A percentile compares a stretch with the other conserved stretches of the same genome.
Conservation (phyloP, 2,329 filamentous ascomycete species). For the Grosmannia clavigera region DNA sequence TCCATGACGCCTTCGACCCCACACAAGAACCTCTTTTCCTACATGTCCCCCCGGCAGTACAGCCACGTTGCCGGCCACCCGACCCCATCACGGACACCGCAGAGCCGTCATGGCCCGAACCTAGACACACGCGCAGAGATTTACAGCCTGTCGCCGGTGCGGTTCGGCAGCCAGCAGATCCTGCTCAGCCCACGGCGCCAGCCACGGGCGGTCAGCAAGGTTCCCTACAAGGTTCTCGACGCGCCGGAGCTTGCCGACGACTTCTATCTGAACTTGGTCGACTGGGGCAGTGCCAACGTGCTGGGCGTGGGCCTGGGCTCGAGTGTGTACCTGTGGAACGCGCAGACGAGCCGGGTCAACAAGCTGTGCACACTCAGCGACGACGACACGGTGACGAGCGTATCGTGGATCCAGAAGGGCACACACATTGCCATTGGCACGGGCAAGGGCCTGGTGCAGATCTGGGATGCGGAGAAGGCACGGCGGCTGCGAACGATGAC, state of each 20-base stretch:
- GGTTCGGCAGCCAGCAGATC: constrained; percentile 86
- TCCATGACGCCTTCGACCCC: constrained; percentile 85
- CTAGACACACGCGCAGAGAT: constrained; percentile 83
- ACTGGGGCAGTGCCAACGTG: constrained; percentile 94
- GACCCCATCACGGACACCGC: constrained; percentile 79
- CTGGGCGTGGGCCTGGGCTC: constrained; percentile 85
- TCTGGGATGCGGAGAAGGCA: constrained; percentile 88
- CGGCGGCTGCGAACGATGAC: constrained; percentile 90
- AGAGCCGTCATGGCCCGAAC: constrained; percentile 77
- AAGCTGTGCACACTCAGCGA: constrained; percentile 70
- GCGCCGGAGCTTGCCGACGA: constrained; percentile 93
- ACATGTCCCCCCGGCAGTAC: constrained; percentile 64
- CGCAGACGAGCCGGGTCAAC: constrained; percentile 77
- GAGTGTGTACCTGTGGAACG: constrained; percentile 98
- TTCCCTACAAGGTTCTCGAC: constrained; percentile 95
- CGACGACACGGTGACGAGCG: constrained; percentile 90
- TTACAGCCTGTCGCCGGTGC: constrained; percentile 89
- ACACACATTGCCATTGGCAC: constrained; percentile 94
- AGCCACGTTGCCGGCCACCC: constrained; percentile 64
- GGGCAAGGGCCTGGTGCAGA: constrained; percentile 86
- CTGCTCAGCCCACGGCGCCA: constrained; percentile 81
- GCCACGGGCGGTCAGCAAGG: constrained; percentile 82
- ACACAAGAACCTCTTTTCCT: constrained; percentile 93
- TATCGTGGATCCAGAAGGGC: constrained; percentile 96
- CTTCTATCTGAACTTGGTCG: constrained; percentile 93